These are phyloP conservation scores for Papiliotrema fonsecae DNA, from an alignment of 1,284 basidiomycete species.

Conservation along the genomic window DNA sequence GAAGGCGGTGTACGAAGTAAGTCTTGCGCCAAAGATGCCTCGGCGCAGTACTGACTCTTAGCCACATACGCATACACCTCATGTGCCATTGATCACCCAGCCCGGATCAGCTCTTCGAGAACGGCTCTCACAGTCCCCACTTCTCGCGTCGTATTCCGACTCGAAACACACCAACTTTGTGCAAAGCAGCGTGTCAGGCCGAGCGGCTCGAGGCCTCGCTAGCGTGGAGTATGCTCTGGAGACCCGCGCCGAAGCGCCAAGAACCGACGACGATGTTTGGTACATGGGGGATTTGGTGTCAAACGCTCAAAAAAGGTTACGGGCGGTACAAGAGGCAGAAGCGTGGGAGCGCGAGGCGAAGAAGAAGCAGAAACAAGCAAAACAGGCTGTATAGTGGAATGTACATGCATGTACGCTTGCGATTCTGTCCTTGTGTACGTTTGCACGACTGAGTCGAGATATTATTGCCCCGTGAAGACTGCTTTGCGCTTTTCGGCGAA, in stretches of 20 bases:
- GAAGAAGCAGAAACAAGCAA: conserved; percentile 7
- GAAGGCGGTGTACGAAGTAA: conserved; percentile 39
- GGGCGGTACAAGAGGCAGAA: conserved; percentile 33
- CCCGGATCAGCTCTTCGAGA: conserved; percentile 19
- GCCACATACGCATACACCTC: conserved; percentile 45
- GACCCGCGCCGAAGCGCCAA: background rate
- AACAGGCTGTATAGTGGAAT: conserved; percentile 13
- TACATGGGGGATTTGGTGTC: conserved; percentile 6
- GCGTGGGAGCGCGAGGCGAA: conserved; percentile 36
- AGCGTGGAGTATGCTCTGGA: conserved; percentile 44
- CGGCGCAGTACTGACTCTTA: conserved; percentile 6
- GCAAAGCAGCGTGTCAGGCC: conserved; percentile 18
- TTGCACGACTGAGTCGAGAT: no score
- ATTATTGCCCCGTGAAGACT: conserved; percentile 63
- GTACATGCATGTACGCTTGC: conserved; percentile 12
- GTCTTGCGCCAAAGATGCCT: background rate
- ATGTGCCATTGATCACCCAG: conserved; percentile 43
- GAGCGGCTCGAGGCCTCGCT: conserved; percentile 28
- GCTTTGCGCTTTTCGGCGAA: conserved; percentile 85
- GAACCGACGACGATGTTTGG: background rate
- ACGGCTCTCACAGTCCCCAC: conserved; percentile 30
- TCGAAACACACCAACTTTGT: conserved; percentile 12
- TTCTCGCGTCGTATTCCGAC: conserved; percentile 18
- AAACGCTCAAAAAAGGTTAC: conserved; percentile 13
- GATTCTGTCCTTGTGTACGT: no score